These are phyloP conservation scores for Brasenia schreberi DNA, from an alignment of 164 flowering plant genomes.

Conservation along the genomic window DNA sequence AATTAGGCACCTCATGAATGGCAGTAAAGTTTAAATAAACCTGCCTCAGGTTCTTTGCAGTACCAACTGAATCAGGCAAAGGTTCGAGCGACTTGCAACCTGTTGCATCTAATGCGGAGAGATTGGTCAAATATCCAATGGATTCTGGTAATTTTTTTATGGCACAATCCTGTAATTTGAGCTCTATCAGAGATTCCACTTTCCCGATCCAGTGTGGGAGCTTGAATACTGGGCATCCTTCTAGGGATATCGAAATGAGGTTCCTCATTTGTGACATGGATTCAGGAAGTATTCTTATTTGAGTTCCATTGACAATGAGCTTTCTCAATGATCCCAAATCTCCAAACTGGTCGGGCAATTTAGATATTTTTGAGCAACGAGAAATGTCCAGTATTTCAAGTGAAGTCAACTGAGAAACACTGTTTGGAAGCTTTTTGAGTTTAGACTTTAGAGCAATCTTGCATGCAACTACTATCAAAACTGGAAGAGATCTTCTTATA, in stretches of 20 bases:
- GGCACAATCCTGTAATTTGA: neutral
- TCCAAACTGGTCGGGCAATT: neutral
- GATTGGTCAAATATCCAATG: neutral
- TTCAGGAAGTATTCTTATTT: neutral
- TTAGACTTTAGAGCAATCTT: too few species aligned
- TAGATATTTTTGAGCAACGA: neutral
- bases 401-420: neutral
- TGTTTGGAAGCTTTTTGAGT: neutral
- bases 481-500: neutral
- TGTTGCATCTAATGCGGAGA: neutral
- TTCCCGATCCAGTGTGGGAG: neutral
- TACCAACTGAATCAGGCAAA: conserved; percentile 1
- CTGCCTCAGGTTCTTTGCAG: neutral
- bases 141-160: neutral
- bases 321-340: neutral
- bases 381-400: neutral
- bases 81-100: neutral
- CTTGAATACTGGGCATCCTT: neutral
- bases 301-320: neutral
- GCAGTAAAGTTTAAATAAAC: neutral
- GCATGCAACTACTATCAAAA: neutral
- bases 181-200: neutral
- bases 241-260: neutral
- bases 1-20: neutral
- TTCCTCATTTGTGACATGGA: neutral